Percentiles rank a stretch among this genome's conserved stretches.
Evolutionary conservation across 169 alveolate genomes (phyloP).

Genomic region (Cryptosporidium baileyi): DNA sequence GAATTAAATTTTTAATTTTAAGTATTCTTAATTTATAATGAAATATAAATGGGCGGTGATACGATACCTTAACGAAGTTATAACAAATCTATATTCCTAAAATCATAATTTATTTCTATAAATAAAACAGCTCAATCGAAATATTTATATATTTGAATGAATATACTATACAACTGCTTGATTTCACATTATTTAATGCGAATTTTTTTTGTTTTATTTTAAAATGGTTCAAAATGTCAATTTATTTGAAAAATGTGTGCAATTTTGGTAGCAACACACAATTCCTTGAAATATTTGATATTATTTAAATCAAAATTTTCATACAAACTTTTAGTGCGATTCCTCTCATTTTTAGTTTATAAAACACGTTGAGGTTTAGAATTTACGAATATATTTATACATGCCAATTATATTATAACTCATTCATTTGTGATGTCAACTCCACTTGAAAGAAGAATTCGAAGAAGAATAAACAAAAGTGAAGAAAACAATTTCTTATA

Average conservation of each 20-base stretch:
- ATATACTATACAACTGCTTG: neutral
- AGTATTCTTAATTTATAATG: neutral
- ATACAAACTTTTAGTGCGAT: too few species aligned
- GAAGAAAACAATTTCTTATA: neutral
- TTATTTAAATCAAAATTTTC: too few species aligned
- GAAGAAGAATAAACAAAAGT: neutral
- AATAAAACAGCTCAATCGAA: neutral
- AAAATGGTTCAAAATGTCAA: too few species aligned
- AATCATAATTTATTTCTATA: neutral
- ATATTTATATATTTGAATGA: too few species aligned
- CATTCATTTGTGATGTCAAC: slow-evolving; percentile 25
- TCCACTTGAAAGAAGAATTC: slow-evolving; percentile 44
- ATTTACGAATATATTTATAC: neutral
- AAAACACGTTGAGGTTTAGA: neutral
- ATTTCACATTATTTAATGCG: neutral
- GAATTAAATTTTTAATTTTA: neutral
- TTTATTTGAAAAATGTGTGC: too few species aligned
- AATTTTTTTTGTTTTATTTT: neutral
- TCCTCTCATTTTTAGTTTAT: too few species aligned
- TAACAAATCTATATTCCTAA: too few species aligned
- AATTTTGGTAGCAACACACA: slow-evolving; percentile 60
- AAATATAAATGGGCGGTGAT: slow-evolving; percentile 1
- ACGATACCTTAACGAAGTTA: neutral
- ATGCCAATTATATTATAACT: too few species aligned
- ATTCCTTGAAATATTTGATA: neutral